A percentile compares a stretch with the other conserved stretches of the same genome.
Evolutionary conservation across 768 basidiomycete genomes (phyloP).

Genomic region (Candolleomyces eurysporus): DNA sequence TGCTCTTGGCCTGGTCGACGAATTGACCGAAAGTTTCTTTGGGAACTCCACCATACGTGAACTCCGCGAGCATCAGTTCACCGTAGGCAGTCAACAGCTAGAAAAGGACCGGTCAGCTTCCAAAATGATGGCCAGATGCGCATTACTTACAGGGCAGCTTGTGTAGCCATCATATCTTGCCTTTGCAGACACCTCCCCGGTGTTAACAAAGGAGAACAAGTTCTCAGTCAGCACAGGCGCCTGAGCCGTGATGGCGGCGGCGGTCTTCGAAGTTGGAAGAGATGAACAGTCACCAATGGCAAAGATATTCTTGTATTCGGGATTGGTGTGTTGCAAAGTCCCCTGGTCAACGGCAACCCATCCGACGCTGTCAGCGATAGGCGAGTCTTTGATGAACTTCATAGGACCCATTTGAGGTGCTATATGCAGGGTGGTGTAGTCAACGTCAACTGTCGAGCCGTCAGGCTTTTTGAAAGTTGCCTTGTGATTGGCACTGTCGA

Average conservation of each 20-base stretch:
- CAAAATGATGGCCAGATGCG: neutral
- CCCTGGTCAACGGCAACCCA: conserved; percentile 86
- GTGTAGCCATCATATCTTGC: conserved; percentile 89
- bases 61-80: conserved; percentile 85
- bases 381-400: conserved; percentile 73
- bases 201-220: conserved; percentile 70
- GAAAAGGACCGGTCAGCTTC: conserved; percentile 8
- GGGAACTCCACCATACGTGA: conserved; percentile 87
- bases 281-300: conserved; percentile 91
- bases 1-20: conserved; percentile 74
- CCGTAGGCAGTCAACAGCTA: conserved; percentile 82
- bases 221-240: conserved; percentile 91
- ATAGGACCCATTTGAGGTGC: conserved; percentile 92
- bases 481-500: conserved; percentile 67
- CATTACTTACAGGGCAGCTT: conserved; percentile 70
- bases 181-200: conserved; percentile 56
- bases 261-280: conserved; percentile 94
- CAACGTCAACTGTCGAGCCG: conserved; percentile 63
- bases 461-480: conserved; percentile 86
- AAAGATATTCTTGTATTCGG: conserved; percentile 79
- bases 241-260: conserved; percentile 89
- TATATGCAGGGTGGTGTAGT: conserved; percentile 83
- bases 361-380: conserved; percentile 77
- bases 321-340: conserved; percentile 83
- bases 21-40: conserved; percentile 77